phyloP scores from a whole-genome alignment of 441 rosid species.

The Aquilaria agallochum region DNA sequence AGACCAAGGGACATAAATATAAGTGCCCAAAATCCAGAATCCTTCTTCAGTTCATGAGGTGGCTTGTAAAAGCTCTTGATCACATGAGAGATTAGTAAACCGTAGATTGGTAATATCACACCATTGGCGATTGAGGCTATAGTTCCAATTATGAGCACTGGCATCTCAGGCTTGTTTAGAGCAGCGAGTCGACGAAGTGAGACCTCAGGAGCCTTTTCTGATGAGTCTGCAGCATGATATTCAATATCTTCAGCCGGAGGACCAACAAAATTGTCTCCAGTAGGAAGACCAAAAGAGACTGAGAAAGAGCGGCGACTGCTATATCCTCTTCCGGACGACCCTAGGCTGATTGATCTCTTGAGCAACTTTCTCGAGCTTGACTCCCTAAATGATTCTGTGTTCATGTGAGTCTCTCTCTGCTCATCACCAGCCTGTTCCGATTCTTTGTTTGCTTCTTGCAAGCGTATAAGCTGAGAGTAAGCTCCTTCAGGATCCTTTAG shows the following conservation, averaged over 20 bases:
- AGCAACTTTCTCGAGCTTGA: conserved; percentile 36
- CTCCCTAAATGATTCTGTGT: conserved; percentile 23
- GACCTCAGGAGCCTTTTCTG: conserved; percentile 27
- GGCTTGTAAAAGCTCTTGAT: conserved; percentile 54
- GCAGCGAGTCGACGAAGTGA: conserved; percentile 48
- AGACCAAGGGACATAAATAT: conserved; percentile 47
- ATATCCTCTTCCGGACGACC: conserved; percentile 32
- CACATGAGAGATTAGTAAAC: conserved; percentile 43
- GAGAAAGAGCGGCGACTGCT: conserved; percentile 35
- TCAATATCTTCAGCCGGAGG: conserved; percentile 14
- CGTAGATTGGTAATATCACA: conserved; percentile 50
- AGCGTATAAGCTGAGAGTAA: conserved; percentile 52
- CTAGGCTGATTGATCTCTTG: conserved; percentile 40
- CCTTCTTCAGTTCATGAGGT: conserved; percentile 42
- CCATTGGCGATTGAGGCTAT: conserved; percentile 48
- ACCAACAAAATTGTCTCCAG: conserved; percentile 22
- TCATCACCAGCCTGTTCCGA: conserved; percentile 29
- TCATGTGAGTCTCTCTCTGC: conserved; percentile 19
- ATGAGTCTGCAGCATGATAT: conserved; percentile 15
- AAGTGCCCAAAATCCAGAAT: conserved; percentile 60
- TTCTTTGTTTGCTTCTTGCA: conserved; percentile 44
- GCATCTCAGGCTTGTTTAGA: conserved; percentile 73
- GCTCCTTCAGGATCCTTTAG: conserved; percentile 60
- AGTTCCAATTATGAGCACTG: conserved; percentile 42
- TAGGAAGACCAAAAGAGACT: conserved; percentile 39